Percentiles rank a stretch among this genome's conserved stretches.
These are phyloP conservation scores for Komagataella kurtzmanii DNA, from an alignment of 805 yeast genomes.

Conservation along the genomic window DNA sequence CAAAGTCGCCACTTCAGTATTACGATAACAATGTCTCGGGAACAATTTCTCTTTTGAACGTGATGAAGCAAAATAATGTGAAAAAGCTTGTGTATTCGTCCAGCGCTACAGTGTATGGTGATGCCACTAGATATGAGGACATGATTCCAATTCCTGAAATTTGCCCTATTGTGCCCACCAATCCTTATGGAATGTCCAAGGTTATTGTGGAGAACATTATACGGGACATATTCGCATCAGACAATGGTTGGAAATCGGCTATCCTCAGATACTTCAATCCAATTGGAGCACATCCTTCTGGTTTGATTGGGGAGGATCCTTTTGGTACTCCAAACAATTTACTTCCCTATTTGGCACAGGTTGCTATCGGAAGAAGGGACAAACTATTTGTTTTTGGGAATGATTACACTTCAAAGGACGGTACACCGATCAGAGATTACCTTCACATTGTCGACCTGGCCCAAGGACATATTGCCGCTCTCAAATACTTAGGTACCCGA, in stretches of 20 bases:
- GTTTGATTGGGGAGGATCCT: conserved; percentile 72
- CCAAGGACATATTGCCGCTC: conserved; percentile 62
- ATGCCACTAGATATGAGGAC: conserved; percentile 55
- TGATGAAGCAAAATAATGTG: conserved; percentile 32
- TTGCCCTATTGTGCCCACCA: conserved; percentile 63
- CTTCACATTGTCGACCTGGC: conserved; percentile 75
- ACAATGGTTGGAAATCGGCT: conserved; percentile 38
- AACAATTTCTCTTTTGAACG: conserved; percentile 41
- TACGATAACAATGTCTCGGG: conserved; percentile 60
- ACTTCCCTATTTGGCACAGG: conserved; percentile 66
- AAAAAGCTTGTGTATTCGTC: conserved; percentile 57
- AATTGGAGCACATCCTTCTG: conserved; percentile 78
- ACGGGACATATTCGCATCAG: conserved; percentile 36
- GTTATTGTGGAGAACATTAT: conserved; percentile 48
- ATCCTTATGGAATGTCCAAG: conserved; percentile 72
- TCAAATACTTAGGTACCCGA: conserved; percentile 31
- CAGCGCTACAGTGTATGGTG: conserved; percentile 78
- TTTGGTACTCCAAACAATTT: conserved; percentile 66
- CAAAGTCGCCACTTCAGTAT: conserved; percentile 51
- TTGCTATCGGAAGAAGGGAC: conserved; percentile 58
- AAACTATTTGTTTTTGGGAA: conserved; percentile 57
- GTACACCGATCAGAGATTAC: conserved; percentile 74
- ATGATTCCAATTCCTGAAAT: conserved; percentile 73
- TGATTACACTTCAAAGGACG: conserved; percentile 61
- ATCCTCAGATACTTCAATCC: conserved; percentile 73